phyloP scores from a whole-genome alignment of 1,139 yeast species.

The Kurtzmaniella natalensis region DNA sequence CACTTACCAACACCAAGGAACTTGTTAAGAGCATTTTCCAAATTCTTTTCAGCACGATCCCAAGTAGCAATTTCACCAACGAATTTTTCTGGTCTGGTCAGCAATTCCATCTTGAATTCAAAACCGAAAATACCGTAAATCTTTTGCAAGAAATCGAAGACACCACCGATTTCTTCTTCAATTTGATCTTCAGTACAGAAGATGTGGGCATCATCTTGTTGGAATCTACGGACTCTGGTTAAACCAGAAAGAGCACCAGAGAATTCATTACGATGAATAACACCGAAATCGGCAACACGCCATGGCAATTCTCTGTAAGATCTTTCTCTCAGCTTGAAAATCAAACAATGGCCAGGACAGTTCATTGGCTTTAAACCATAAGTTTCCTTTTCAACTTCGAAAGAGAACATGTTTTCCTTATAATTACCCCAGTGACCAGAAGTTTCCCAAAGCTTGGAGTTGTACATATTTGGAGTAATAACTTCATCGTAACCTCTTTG shows the following conservation, averaged over 20 bases:
- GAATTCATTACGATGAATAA: slow-evolving; percentile 91
- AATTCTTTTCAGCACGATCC: slow-evolving; percentile 79
- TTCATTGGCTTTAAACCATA: slow-evolving; percentile 97
- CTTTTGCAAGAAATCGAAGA: slow-evolving; percentile 73
- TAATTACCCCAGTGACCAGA: slow-evolving; percentile 99
- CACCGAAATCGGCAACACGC: slow-evolving; percentile 87
- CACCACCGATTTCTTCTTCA: slow-evolving; percentile 71
- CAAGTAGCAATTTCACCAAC: slow-evolving; percentile 86
- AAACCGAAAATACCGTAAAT: slow-evolving; percentile 85
- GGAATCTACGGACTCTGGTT: slow-evolving; percentile 93
- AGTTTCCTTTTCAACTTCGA: slow-evolving; percentile 87
- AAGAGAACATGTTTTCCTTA: slow-evolving; percentile 95
- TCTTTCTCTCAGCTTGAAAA: slow-evolving; percentile 78
- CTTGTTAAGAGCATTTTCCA: slow-evolving; percentile 67
- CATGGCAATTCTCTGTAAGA: slow-evolving; percentile 89
- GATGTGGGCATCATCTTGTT: slow-evolving; percentile 98
- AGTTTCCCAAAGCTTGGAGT: slow-evolving; percentile 92
- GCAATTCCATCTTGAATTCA: slow-evolving; percentile 82
- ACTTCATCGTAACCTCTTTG: slow-evolving; percentile 96
- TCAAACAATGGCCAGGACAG: slow-evolving; percentile 96
- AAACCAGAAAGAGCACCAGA: slow-evolving; percentile 93
- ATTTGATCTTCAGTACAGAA: slow-evolving; percentile 91
- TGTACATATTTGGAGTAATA: slow-evolving; percentile 96
- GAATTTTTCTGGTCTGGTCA: slow-evolving; percentile 91
- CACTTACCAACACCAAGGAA: slow-evolving; percentile 73